Evolutionary conservation across 805 yeast species (phyloP).

Genomic region (Cyberlindnera misumaiensis): DNA sequence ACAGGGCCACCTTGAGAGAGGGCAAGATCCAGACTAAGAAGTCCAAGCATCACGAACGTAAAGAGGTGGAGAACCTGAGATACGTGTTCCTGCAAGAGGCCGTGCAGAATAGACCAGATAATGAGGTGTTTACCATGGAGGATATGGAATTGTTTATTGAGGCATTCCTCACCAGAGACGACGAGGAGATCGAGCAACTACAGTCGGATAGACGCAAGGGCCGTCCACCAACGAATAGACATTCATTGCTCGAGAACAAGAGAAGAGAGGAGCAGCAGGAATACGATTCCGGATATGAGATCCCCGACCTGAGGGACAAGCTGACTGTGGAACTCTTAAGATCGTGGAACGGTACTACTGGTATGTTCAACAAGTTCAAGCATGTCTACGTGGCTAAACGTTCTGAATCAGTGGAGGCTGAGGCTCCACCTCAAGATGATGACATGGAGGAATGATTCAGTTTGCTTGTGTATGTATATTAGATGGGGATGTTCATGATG

Average conservation of each 20-base stretch:
- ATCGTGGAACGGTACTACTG: constrained; percentile 77
- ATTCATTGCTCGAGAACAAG: constrained; percentile 56
- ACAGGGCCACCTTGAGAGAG: constrained; percentile 83
- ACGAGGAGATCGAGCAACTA: constrained; percentile 64
- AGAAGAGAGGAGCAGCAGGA: constrained; percentile 55
- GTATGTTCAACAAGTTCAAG: constrained; percentile 63
- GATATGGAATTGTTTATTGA: constrained; percentile 59
- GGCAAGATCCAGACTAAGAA: constrained; percentile 58
- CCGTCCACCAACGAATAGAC: constrained; percentile 72
- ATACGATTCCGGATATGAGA: constrained; percentile 58
- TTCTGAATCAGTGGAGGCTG: constrained; percentile 4
- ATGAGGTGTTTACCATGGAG: constrained; percentile 39
- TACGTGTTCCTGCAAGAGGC: constrained; percentile 54
- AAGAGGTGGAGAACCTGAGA: constrained; percentile 53
- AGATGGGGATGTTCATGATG: constrained; percentile 1
- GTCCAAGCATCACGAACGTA: constrained; percentile 48
- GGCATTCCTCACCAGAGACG: constrained; percentile 60
- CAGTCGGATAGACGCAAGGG: constrained; percentile 71
- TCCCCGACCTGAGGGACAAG: constrained; percentile 65
- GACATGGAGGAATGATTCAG: constrained; percentile 8
- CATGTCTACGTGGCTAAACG: constrained; percentile 20
- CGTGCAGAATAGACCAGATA: constrained; percentile 36
- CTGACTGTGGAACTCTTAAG: constrained; percentile 54
- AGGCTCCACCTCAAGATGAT: constrained; percentile 4
- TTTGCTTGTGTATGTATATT: not conserved